Evolutionary conservation across 2,329 filamentous ascomycete genomes (phyloP).

Genomic region (Nigrograna mackinnonii): DNA sequence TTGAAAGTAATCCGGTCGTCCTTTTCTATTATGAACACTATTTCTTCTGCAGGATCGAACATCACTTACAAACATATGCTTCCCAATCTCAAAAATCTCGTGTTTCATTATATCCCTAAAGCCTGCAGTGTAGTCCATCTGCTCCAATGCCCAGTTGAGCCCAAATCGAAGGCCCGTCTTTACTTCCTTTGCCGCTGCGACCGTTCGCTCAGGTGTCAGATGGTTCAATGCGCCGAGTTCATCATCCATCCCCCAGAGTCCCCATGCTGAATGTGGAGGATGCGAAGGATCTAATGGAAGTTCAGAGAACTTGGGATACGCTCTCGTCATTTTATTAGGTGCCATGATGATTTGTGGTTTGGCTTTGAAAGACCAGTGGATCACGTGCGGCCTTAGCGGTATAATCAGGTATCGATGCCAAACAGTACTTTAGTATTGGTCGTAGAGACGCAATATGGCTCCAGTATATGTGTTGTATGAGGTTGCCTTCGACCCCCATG

Average conservation of each 20-base stretch:
- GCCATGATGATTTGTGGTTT: conserved; percentile 10
- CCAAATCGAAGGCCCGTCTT: conserved; percentile 20
- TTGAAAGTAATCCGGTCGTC: conserved; percentile 52
- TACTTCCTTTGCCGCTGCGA: conserved; percentile 21
- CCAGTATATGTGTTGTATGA: background rate
- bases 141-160: conserved; percentile 23
- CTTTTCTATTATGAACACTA: background rate
- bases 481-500: background rate
- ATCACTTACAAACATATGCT: conserved; percentile 21
- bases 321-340: conserved; percentile 13
- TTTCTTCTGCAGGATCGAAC: background rate
- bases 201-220: conserved; percentile 20
- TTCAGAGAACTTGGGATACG: conserved; percentile 25
- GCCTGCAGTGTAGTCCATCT: conserved; percentile 24
- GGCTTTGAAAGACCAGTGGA: background rate
- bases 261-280: conserved; percentile 24
- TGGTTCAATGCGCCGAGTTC: conserved; percentile 25
- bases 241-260: conserved; percentile 22
- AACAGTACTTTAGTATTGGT: too few species aligned
- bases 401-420: too few species aligned
- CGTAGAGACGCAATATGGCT: background rate
- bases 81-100: conserved; percentile 23
- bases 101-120: conserved; percentile 23
- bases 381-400: too few species aligned
- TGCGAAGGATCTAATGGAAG: conserved; percentile 21